Evolutionary conservation across 2,329 filamentous ascomycete genomes (phyloP).

Genomic region (Salinomyces thailandicus): DNA sequence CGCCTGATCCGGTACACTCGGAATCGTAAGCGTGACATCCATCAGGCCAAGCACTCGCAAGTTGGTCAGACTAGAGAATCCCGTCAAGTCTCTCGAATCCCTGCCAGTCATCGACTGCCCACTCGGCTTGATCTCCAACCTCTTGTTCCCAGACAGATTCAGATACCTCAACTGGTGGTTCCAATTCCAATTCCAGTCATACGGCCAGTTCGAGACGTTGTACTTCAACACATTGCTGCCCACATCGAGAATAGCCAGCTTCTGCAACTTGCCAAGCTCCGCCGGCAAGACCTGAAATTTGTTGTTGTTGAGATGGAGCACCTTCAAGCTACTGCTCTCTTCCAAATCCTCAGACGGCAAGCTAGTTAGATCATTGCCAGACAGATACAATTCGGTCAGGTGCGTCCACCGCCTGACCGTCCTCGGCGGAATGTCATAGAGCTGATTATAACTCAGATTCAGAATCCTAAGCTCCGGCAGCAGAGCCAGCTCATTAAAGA

Average conservation of each 20-base stretch:
- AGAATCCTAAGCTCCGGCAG: conserved; percentile 76
- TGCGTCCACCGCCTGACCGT: conserved; percentile 84
- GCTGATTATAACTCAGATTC: conserved; percentile 89
- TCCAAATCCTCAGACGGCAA: conserved; percentile 90
- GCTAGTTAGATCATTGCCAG: conserved; percentile 85
- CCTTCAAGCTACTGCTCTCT: conserved; percentile 74
- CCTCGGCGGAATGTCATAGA: conserved; percentile 83
- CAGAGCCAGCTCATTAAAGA: conserved; percentile 81
- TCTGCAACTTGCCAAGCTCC: conserved; percentile 87
- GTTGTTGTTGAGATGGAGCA: conserved; percentile 93
- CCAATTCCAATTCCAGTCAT: conserved; percentile 99
- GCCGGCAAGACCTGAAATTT: conserved; percentile 95
- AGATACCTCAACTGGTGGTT: conserved; percentile 91
- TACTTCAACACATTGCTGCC: conserved; percentile 94
- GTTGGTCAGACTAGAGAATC: conserved; percentile 77
- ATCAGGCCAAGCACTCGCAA: conserved; percentile 85
- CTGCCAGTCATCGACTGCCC: conserved; percentile 43
- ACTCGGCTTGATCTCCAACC: conserved; percentile 73
- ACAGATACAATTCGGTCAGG: conserved; percentile 84
- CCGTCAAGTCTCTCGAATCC: conserved; percentile 65
- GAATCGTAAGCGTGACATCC: conserved; percentile 92
- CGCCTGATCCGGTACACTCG: conserved; percentile 86
- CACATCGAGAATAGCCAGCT: conserved; percentile 83
- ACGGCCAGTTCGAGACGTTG: conserved; percentile 97
- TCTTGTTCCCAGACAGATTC: conserved; percentile 93